Evolutionary conservation across 1,284 basidiomycete species (phyloP).

Genomic region (Trametes pubescens): DNA sequence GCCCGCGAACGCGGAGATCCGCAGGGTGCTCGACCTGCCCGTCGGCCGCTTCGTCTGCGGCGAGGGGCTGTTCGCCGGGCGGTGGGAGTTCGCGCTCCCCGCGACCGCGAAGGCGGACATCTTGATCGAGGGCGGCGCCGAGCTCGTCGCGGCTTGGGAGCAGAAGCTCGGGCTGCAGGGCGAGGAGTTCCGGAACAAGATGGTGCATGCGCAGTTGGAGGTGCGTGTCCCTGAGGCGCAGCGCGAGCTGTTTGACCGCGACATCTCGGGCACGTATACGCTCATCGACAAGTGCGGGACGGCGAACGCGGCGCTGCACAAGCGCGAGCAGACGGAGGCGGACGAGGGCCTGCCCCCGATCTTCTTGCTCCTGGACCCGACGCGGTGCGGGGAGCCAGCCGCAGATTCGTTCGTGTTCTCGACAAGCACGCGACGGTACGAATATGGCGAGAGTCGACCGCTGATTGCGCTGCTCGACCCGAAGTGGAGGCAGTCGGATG

Average conservation of each 20-base stretch:
- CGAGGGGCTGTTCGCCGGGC: slow-evolving; percentile 69
- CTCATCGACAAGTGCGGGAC: slow-evolving; percentile 91
- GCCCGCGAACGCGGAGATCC: slow-evolving; percentile 84
- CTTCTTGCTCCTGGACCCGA: slow-evolving; percentile 88
- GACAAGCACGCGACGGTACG: slow-evolving; percentile 76
- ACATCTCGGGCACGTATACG: slow-evolving; percentile 82
- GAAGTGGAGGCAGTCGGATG: slow-evolving; percentile 78
- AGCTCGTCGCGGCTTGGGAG: slow-evolving; percentile 87
- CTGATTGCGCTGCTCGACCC: slow-evolving; percentile 75
- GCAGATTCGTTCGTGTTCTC: slow-evolving; percentile 88
- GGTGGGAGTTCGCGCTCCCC: slow-evolving; percentile 88
- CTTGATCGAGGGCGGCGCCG: slow-evolving; percentile 70
- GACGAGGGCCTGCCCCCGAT: slow-evolving; percentile 65
- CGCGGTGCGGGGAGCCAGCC: slow-evolving; percentile 75
- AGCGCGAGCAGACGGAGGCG: slow-evolving; percentile 54
- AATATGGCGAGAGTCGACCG: slow-evolving; percentile 83
- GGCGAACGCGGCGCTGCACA: slow-evolving; percentile 88
- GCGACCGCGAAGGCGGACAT: slow-evolving; percentile 61
- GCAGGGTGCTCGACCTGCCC: slow-evolving; percentile 76
- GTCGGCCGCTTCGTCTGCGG: slow-evolving; percentile 79
- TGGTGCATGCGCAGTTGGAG: slow-evolving; percentile 73
- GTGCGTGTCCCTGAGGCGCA: slow-evolving; percentile 65
- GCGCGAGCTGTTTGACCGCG: slow-evolving; percentile 71
- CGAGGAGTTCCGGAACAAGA: slow-evolving; percentile 70
- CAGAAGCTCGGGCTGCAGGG: slow-evolving; percentile 80